phyloP scores from a whole-genome alignment of 129 eudicot genomes.

The Lactuca saligna region DNA sequence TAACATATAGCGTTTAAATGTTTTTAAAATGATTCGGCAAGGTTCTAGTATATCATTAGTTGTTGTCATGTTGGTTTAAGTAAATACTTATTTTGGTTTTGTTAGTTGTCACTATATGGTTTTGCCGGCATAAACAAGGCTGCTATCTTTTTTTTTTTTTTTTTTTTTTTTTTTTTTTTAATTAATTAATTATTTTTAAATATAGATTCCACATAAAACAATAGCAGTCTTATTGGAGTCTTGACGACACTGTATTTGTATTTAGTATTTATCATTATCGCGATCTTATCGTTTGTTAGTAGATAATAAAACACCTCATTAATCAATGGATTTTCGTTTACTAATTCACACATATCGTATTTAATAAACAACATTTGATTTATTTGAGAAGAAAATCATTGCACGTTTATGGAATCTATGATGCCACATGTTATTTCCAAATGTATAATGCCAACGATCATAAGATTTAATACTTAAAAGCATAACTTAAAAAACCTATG shows the following conservation, averaged over 20 bases:
- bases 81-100: background rate
- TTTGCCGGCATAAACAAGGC: background rate
- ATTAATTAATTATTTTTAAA: background rate
- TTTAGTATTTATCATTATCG: background rate
- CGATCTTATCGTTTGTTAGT: background rate
- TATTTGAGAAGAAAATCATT: background rate
- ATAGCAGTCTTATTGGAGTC: background rate
- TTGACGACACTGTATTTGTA: background rate
- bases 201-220: background rate
- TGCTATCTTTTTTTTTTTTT: background rate
- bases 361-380: background rate
- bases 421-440: conserved; percentile 21
- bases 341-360: background rate
- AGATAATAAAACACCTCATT: background rate
- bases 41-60: background rate
- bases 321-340: background rate
- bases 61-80: background rate
- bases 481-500: background rate
- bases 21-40: background rate
- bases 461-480: conserved; percentile 11
- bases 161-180: too few species aligned
- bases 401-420: background rate
- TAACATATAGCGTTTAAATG: background rate
- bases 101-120: background rate
- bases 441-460: conserved; percentile 13